Conservation (phyloP, 345 rosid species). For the Diplotaxis tenuifolia region DNA sequence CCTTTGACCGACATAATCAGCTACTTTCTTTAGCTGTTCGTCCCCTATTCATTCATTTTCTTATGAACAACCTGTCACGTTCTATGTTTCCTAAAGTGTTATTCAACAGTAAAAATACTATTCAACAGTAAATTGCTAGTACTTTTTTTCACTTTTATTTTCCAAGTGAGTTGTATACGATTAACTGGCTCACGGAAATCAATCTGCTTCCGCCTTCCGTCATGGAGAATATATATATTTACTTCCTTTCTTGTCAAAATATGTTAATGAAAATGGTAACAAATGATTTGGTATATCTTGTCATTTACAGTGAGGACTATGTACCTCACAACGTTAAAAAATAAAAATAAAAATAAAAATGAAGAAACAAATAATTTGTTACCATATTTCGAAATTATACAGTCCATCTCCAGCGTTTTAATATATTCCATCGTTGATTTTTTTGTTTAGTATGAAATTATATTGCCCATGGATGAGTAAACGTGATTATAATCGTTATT, state of each 20-base stretch:
- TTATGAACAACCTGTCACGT: not conserved
- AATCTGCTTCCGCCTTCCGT: not conserved
- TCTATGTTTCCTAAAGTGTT: not conserved
- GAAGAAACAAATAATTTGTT: too few species aligned
- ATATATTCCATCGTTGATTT: not conserved
- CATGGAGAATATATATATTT: not conserved
- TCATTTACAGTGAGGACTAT: constrained; percentile 36
- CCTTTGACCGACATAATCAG: not conserved
- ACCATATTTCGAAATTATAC: too few species aligned
- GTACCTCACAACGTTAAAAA: too few species aligned
- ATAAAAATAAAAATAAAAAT: too few species aligned
- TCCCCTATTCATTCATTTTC: not conserved
- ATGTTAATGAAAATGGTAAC: not conserved
- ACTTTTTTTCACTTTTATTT: not conserved
- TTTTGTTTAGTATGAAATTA: not conserved
- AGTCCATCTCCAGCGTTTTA: too few species aligned
- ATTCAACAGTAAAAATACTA: not conserved
- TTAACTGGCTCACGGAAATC: not conserved
- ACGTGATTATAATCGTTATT: not conserved
- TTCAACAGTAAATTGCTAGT: not conserved
- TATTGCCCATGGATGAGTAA: not conserved
- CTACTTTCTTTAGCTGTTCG: not conserved
- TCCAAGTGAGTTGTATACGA: not conserved
- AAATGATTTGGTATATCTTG: not conserved
- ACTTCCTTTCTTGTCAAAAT: not conserved